Conservation (phyloP, 345 rosid species). For the Eutrema yunnanense region DNA sequence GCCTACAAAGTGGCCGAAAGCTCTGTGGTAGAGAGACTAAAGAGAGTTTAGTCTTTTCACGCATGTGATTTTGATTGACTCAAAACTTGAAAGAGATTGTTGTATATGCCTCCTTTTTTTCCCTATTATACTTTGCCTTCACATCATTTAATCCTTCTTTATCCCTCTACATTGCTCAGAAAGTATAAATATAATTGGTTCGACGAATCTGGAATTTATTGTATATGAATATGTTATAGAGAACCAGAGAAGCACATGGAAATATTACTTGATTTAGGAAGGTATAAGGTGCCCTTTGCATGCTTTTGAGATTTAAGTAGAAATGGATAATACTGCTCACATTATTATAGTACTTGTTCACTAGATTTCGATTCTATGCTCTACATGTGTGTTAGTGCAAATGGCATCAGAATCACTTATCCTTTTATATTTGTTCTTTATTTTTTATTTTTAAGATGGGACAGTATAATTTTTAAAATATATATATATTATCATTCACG, state of each 20-base stretch:
- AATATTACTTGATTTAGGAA: constrained; percentile 17
- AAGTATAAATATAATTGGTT: constrained; percentile 21
- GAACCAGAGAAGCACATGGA: constrained; percentile 16
- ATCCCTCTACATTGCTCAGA: constrained; percentile 9
- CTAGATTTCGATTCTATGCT: constrained; percentile 6
- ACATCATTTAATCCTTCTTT: not conserved
- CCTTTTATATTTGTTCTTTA: not conserved
- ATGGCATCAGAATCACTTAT: constrained; percentile 25
- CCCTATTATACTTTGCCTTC: not conserved
- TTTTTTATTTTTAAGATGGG: not conserved
- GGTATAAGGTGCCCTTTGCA: constrained; percentile 10
- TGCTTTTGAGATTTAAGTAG: constrained; percentile 5
- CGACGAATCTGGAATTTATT: constrained; percentile 13
- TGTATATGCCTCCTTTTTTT: not conserved
- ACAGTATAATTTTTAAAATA: not conserved
- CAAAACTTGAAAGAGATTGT: constrained; percentile 5
- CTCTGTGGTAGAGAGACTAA: constrained; percentile 9
- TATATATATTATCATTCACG: not conserved
- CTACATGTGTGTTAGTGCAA: constrained; percentile 18
- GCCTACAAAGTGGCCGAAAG: constrained; percentile 24
- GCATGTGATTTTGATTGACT: constrained; percentile 34
- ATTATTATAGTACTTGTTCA: constrained; percentile 1
- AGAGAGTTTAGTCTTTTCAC: constrained; percentile 55
- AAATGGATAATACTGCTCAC: constrained; percentile 16
- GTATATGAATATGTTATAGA: not conserved